Evolutionary conservation across 2,329 filamentous ascomycete species (phyloP), one percentile per base, ranked within the genome.

Genomic region (Rugonectria rugulosa): DNA sequence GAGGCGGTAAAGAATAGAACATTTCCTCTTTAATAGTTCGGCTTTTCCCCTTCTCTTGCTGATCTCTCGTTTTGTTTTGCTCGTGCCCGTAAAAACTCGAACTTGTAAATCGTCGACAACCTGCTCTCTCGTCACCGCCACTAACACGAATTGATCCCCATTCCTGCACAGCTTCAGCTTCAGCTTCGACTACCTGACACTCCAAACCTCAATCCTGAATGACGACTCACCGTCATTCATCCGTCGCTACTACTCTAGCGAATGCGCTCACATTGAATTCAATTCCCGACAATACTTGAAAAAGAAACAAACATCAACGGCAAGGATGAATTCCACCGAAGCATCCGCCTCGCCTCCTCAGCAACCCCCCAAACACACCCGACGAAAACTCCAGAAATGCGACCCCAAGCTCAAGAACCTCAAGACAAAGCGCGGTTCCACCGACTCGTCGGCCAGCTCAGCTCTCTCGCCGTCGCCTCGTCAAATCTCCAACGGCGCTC

Each of bases 321-420:
- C n/a, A n/a, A n/a, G n/a, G n/a, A 34, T 44, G 45, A 54, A 23
- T 41, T 26, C 42, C 34, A 46, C 19, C 15, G 4, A 40, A 21
- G 23, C 29, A 23, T 34, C 19, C 44, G 21, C 11, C 50, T 19
- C 44, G 37, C 41, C 32, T 52, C 38, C 55, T 50, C 40, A 60
- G 52, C 26, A 59, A 63, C 8, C 57, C 34, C 45, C 68, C 42
- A 71, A 68, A 34, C 69, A 68, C 9, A 52, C 59, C 19, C 61
- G 66, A 46, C 63, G 66, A 53, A 74, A 65, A 53, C 63, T 74
- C 14, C 68, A 69, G 34, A 73, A 70, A 52, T 63, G 59, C n/a
- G 68, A 68, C 40, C 59, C 69, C 5, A 66, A 64, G 55, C 60
- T 68, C 47, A 72, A 67, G 56, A 57, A 48, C 15, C 59, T 63